Evolutionary conservation across 2,329 filamentous ascomycete species (phyloP), one percentile per base, ranked within the genome.

Genomic region (Fusarium caatingaense): DNA sequence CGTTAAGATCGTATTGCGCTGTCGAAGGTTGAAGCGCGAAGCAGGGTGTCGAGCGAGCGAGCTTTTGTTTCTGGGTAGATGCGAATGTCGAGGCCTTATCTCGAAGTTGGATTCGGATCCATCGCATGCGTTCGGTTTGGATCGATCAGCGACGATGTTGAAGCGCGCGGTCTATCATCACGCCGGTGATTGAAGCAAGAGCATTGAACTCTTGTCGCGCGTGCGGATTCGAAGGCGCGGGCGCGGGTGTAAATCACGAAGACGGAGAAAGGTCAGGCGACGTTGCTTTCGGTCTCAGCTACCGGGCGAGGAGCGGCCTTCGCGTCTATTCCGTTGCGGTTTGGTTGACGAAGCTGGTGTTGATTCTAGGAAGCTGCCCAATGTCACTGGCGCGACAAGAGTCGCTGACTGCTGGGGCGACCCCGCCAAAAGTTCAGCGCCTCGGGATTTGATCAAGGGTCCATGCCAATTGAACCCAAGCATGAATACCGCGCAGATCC

Each of bases 131-230:
- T 25, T 25, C 21, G 23, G 8, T 62, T 46, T 3, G 37, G 37
- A n/a, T 69, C 55, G 23, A 47, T 8, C 12, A 42, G 6, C 41
- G 48, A 7, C 46, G 28, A 12, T 25, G 42, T 13, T 54, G 64
- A 8, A 47, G 50, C 4, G 60, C 61, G 13, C 32, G 37, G 6
- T 40, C 23, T 6, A 42, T 41, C 55, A 65, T 61, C 2, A 20
- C 34, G 15, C 21, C 34, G 12, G 47, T 51, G 9, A 44, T n/a
- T 48, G 2, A 8, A 25, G 60, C 23, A 4, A 50, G 53, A 1
- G 50, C 47, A n/a, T 46, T 49, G 3, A 37, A 49, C 5, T 66
- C 61, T n/a, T 55, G 45, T 21, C 44, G 46, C 20, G 41, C 21
- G 6, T 12, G 4, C 30, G 12, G n/a, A 10, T 3, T 23, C 5